Evolutionary conservation across 768 basidiomycete species (phyloP), one percentile per base, ranked within the genome.

Genomic region (Suillus lakei): DNA sequence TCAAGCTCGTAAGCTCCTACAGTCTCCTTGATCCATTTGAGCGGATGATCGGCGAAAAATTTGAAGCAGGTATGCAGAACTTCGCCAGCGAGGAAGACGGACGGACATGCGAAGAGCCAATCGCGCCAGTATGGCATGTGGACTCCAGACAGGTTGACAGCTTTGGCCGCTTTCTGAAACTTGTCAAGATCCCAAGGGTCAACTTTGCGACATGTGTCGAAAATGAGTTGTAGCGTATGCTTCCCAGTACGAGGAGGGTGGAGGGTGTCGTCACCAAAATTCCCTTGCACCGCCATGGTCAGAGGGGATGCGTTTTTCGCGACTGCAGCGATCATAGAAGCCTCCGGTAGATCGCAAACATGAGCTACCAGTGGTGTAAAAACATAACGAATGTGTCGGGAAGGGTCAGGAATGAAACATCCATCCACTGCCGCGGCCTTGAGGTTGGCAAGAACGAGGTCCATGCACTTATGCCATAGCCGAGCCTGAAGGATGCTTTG

Each of bases 21-120:
- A 23, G 71, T 70, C 16, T 71, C 64, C 30, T 77, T 75, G 61
- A 77, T 73, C 82, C 82, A 83, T 58, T 77, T 77, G 2, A 70
- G 67, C 48, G 77, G 76, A 62, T 82, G 81, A 63, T 83, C 80
- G 66, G 43, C 43, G 10, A 44, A 44, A n/a, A 44, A 44, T 9
- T 44, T 44, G 21, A n/a, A n/a, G 21, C 43, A 71, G 80, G 78
- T 76, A 63, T 82, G 81, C 2, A 83, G 74, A 10, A 77, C 70
- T 62, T 82, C 80, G 13, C 73, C 73, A 2, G 78, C 76, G 15
- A 82, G 69, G 62, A 80, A 79, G 5, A 43, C 64, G 8, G 73
- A 71, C n/a, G 78, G 78, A 60, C 79, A 70, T 9, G 77, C 72
- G 10, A 77, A 66, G 10, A 70, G 59, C 75, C 75, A 82, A 63